Evolutionary conservation across 2,329 filamentous ascomycete genomes (phyloP).

Genomic region (Penicillium palitans): DNA sequence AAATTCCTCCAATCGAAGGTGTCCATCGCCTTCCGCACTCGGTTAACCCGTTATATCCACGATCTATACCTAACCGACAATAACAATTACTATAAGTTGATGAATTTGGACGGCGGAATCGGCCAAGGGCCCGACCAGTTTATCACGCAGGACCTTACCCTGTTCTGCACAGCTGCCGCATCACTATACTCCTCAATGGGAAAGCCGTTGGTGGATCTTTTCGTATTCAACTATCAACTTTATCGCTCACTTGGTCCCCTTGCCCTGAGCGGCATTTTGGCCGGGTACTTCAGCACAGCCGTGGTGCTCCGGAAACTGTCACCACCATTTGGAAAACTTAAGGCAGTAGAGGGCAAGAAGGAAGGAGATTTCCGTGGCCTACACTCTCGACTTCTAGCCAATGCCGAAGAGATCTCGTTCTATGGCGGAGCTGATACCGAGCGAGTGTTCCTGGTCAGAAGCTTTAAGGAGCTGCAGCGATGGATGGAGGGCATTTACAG

Average conservation of each 20-base stretch:
- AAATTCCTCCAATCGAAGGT: slow-evolving; percentile 98
- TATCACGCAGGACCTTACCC: slow-evolving; percentile 93
- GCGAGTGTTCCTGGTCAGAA: slow-evolving; percentile 84
- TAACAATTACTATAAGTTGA: slow-evolving; percentile 92
- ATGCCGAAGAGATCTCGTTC: slow-evolving; percentile 96
- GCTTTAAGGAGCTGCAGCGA: slow-evolving; percentile 86
- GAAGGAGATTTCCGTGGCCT: slow-evolving; percentile 93
- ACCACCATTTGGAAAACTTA: slow-evolving; percentile 93
- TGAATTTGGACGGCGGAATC: slow-evolving; percentile 88
- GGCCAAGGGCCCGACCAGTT: slow-evolving; percentile 93
- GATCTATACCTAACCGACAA: slow-evolving; percentile 94
- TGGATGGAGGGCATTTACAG: slow-evolving; percentile 99
- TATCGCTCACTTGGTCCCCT: slow-evolving; percentile 87
- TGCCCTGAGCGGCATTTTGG: slow-evolving; percentile 79
- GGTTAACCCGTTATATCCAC: slow-evolving; percentile 93
- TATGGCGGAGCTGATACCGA: slow-evolving; percentile 96
- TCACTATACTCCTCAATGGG: slow-evolving; percentile 93
- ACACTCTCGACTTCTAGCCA: slow-evolving; percentile 89
- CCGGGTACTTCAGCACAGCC: slow-evolving; percentile 93
- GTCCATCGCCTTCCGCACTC: slow-evolving; percentile 94
- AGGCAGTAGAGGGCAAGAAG: slow-evolving; percentile 90
- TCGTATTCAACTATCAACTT: slow-evolving; percentile 97
- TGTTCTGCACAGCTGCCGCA: slow-evolving; percentile 91
- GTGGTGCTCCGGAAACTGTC: slow-evolving; percentile 85
- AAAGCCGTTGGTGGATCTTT: slow-evolving; percentile 96